Evolutionary conservation across 1,284 basidiomycete species (phyloP).

Genomic region (Boletellus deceptivus): DNA sequence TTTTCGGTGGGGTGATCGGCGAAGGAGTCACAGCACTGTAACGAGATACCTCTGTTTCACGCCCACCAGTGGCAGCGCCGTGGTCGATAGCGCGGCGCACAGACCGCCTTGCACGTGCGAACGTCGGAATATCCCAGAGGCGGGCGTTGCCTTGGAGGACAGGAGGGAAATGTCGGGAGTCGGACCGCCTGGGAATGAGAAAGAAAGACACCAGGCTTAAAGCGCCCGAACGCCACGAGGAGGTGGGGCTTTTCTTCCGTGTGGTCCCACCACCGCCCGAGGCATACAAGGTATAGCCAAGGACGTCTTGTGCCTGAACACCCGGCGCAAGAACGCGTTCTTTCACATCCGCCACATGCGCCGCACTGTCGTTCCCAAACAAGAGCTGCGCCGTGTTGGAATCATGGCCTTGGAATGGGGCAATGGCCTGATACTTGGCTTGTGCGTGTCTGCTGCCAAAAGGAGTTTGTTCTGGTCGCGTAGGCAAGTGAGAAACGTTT

Average conservation of each 20-base stretch:
- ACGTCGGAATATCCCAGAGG: slow-evolving; percentile 11
- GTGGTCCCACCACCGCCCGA: neutral
- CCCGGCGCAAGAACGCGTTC: slow-evolving; percentile 7
- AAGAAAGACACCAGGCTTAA: neutral
- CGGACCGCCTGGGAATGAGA: slow-evolving; percentile 14
- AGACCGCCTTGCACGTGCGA: slow-evolving; percentile 17
- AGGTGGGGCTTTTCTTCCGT: slow-evolving; percentile 5
- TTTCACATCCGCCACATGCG: slow-evolving; percentile 21
- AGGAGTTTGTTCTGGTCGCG: slow-evolving; percentile 15
- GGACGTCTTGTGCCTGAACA: slow-evolving; percentile 5
- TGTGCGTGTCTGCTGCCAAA: slow-evolving; percentile 38
- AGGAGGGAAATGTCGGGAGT: slow-evolving; percentile 14
- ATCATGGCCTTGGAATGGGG: slow-evolving; percentile 38
- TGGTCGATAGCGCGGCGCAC: slow-evolving; percentile 18
- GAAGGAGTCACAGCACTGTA: slow-evolving; percentile 18
- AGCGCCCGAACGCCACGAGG: slow-evolving; percentile 8
- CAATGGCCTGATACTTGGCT: slow-evolving; percentile 4
- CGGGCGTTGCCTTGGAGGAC: slow-evolving; percentile 10
- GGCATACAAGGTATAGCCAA: slow-evolving; percentile 5
- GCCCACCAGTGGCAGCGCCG: slow-evolving; percentile 7
- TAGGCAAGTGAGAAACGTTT: slow-evolving; percentile 3
- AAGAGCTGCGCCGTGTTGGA: slow-evolving; percentile 45
- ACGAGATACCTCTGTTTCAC: slow-evolving; percentile 17
- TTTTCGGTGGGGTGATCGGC: slow-evolving; percentile 11
- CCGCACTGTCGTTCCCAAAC: slow-evolving; percentile 37